Base-by-base conservation (phyloP, 768 basidiomycete genomes). In the Coprinopsis strossmayeri region DNA sequence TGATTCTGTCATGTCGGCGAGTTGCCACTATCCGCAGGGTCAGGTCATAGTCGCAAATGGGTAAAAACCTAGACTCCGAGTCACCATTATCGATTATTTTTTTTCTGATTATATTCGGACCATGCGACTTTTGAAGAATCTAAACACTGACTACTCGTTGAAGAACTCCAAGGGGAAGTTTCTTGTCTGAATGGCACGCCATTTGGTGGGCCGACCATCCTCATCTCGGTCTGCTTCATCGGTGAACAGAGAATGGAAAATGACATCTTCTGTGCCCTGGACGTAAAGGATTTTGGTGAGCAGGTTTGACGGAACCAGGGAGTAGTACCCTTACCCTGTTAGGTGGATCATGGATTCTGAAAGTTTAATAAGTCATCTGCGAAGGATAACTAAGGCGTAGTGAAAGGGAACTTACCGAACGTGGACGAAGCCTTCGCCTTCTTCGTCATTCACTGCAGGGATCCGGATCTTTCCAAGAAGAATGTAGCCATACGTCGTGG, bases 381-480 rank as follows among this genome's bases (percentile, higher is more conserved):
- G n/a, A n/a, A n/a, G n/a, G n/a, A n/a, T n/a, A n/a, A n/a, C n/a
- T n/a, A n/a, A n/a, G n/a, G n/a, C n/a, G n/a, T n/a, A n/a, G n/a
- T n/a, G n/a, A n/a, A n/a, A n/a, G n/a, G n/a, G n/a, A 28, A 44
- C 72, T 56, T 55, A 86, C 85, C 84, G 77, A 59, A 88, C 77
- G 54, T 89, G 85, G 46, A 88, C 56, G 57, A 74, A 87, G 10
- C 86, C 86, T 55, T 71, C 70, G 24, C 86, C 84, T 57, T 77
- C 67, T 25, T 61, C 69, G 57, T 87, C 85, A 5, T 76, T 68
- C 46, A 87, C 67, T 18, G 76, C 82, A 5, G 84, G 83, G 38
- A 89, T 71, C 56, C 75, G 76, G 61, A 89, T 76, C 72, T 90
- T 88, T 23, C 88, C 87, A 10, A 91, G 61, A 51, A 91, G 77